A percentile compares a stretch with the other conserved stretches of the same genome.
phyloP scores from a whole-genome alignment of 31 red algal genomes.

The Endocladia muricata region DNA sequence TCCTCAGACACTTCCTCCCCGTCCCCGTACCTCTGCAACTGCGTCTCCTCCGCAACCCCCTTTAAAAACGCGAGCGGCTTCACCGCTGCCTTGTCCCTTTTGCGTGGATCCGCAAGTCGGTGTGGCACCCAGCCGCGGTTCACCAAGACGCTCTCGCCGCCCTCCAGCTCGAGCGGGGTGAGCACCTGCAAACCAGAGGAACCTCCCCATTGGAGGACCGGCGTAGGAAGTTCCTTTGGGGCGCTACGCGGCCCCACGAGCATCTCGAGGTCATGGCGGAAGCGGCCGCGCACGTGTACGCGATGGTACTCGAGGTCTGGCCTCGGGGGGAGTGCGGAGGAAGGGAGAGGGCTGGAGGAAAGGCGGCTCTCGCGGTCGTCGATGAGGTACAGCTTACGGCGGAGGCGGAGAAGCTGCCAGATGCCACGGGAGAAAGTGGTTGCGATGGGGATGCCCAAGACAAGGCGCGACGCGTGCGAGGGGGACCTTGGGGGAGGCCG shows the following conservation, averaged over 20 bases:
- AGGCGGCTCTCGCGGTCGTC: slow-evolving; percentile 30
- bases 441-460: slow-evolving; percentile 54
- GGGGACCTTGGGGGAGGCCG: background rate
- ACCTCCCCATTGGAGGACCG: slow-evolving; percentile 56
- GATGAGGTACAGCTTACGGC: slow-evolving; percentile 35
- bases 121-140: slow-evolving; percentile 61
- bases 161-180: slow-evolving; percentile 36
- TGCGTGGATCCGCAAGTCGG: slow-evolving; percentile 17
- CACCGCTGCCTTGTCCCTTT: slow-evolving; percentile 9
- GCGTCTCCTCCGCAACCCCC: slow-evolving; percentile 3
- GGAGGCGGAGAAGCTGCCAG: slow-evolving; percentile 43
- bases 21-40: slow-evolving; percentile 9
- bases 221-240: slow-evolving; percentile 32
- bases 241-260: slow-evolving; percentile 34
- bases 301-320: slow-evolving; percentile 26
- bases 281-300: slow-evolving; percentile 24
- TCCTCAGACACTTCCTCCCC: background rate
- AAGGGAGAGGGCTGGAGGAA: slow-evolving; percentile 1
- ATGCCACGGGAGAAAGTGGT: slow-evolving; percentile 51
- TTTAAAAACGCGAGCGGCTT: slow-evolving; percentile 35
- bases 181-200: slow-evolving; percentile 48
- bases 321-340: background rate
- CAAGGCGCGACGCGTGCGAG: background rate
- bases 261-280: slow-evolving; percentile 46
- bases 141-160: slow-evolving; percentile 26